These are phyloP conservation scores for Colletotrichum destructivum DNA, from an alignment of 2,329 filamentous ascomycete species.

Conservation along the genomic window DNA sequence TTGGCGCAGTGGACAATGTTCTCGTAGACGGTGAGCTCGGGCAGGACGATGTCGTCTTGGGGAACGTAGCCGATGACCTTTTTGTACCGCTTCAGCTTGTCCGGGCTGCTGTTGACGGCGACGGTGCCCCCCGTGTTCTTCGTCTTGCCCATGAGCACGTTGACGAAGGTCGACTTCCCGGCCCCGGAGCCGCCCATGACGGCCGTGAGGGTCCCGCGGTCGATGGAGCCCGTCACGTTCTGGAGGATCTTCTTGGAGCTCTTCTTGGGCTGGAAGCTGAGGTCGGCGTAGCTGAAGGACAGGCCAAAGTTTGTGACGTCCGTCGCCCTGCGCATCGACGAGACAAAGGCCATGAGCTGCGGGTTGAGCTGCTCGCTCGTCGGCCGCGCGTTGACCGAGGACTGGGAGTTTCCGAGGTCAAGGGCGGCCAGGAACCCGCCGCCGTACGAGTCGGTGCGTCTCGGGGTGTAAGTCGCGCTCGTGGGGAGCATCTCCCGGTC, in stretches of 20 bases:
- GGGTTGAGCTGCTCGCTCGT: conserved; percentile 51
- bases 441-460: conserved; percentile 30
- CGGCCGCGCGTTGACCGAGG: conserved; percentile 44
- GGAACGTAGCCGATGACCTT: conserved; percentile 75
- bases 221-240: conserved; percentile 68
- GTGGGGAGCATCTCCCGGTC: conserved; percentile 56
- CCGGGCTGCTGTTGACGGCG: conserved; percentile 66
- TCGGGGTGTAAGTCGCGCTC: conserved; percentile 51
- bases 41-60: conserved; percentile 73
- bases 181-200: conserved; percentile 74
- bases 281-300: conserved; percentile 66
- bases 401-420: conserved; percentile 44
- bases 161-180: conserved; percentile 73
- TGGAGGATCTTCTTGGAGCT: conserved; percentile 63
- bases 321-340: conserved; percentile 67
- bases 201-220: conserved; percentile 68
- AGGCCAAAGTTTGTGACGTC: conserved; percentile 67
- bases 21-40: conserved; percentile 73
- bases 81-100: conserved; percentile 67
- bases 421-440: conserved; percentile 56
- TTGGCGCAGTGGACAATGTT: conserved; percentile 74
- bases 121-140: conserved; percentile 65
- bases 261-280: conserved; percentile 64
- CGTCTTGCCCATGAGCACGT: conserved; percentile 73
- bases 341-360: conserved; percentile 65